Evolutionary conservation across 225 moss, liverwort and hornwort genomes (phyloP).

Genomic region (Bryoerythrophyllum caledonicum): DNA sequence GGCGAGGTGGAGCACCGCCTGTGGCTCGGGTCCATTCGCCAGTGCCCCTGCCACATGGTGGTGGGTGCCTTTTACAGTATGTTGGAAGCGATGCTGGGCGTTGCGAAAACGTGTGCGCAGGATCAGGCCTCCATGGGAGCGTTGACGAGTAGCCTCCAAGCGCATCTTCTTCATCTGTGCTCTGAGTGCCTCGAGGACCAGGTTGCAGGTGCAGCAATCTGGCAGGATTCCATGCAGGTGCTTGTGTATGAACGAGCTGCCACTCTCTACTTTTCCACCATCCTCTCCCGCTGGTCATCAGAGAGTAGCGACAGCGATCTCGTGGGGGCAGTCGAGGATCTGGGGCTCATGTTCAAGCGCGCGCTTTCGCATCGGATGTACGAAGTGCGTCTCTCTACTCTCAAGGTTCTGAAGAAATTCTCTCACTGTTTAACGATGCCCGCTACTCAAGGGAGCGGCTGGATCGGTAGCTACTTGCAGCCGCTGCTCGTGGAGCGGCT

Average conservation of each 20-base stretch:
- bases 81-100: slow-evolving; percentile 66
- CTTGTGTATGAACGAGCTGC: slow-evolving; percentile 75
- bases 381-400: slow-evolving; percentile 81
- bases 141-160: slow-evolving; percentile 49
- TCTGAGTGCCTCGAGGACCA: slow-evolving; percentile 64
- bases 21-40: slow-evolving; percentile 83
- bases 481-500: slow-evolving; percentile 64
- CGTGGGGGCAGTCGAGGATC: slow-evolving; percentile 19
- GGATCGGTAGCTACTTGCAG: slow-evolving; percentile 59
- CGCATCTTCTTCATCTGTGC: slow-evolving; percentile 57
- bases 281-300: slow-evolving; percentile 42
- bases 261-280: slow-evolving; percentile 64
- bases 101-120: slow-evolving; percentile 51
- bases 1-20: slow-evolving; percentile 53
- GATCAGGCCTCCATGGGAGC: slow-evolving; percentile 21
- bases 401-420: slow-evolving; percentile 78
- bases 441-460: slow-evolving; percentile 24
- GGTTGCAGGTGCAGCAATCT: slow-evolving; percentile 27
- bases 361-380: slow-evolving; percentile 71
- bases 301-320: slow-evolving; percentile 25
- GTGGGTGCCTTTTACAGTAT: slow-evolving; percentile 72
- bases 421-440: slow-evolving; percentile 36
- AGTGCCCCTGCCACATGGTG: slow-evolving; percentile 76
- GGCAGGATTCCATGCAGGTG: slow-evolving; percentile 65
- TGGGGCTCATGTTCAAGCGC: slow-evolving; percentile 51